These are phyloP conservation scores for Comarum palustre DNA, from an alignment of 306 rosid genomes.

Conservation along the genomic window DNA sequence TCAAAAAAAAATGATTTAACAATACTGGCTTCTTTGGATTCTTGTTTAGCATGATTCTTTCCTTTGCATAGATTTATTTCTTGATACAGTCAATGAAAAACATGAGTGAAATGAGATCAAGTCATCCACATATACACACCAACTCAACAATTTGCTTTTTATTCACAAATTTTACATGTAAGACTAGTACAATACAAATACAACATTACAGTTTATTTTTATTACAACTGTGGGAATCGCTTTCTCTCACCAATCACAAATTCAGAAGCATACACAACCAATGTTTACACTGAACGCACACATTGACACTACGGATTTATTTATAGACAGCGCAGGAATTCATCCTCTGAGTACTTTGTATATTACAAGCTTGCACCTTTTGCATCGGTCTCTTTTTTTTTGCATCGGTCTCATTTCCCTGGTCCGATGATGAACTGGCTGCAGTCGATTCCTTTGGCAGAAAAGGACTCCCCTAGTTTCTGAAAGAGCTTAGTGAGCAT, in stretches of 20 bases:
- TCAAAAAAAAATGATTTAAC: too few species aligned
- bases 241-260: not conserved
- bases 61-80: too few species aligned
- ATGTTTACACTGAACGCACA: constrained; percentile 8
- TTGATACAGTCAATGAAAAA: too few species aligned
- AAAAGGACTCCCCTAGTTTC: constrained; percentile 71
- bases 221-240: not conserved
- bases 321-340: constrained; percentile 31
- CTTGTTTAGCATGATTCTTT: too few species aligned
- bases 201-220: not conserved
- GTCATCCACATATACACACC: not conserved
- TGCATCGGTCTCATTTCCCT: too few species aligned
- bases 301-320: constrained; percentile 22
- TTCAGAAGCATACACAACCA: not conserved
- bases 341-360: constrained; percentile 25
- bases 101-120: too few species aligned
- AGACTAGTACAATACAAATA: not conserved
- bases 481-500: constrained; percentile 89
- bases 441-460: constrained; percentile 70
- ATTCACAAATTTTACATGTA: constrained; percentile 1
- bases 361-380: constrained; percentile 12
- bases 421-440: constrained; percentile 44
- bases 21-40: too few species aligned
- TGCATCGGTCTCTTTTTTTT: not conserved
- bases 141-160: constrained; percentile 21